phyloP scores from a whole-genome alignment of 345 rosid species.

The Salix udensis region DNA sequence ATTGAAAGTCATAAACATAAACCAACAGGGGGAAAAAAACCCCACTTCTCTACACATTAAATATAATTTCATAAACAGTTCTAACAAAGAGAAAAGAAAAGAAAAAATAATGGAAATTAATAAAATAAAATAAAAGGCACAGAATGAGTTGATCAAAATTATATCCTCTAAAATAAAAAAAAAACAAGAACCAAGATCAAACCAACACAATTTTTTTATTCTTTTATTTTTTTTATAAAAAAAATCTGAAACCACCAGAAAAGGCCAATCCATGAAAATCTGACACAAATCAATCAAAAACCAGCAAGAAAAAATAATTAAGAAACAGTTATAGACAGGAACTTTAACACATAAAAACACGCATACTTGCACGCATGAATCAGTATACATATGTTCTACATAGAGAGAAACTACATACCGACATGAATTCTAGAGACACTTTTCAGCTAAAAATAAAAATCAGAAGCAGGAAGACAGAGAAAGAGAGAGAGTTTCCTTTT shows the following conservation, averaged over 20 bases:
- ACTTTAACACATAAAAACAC: background rate
- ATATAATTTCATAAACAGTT: background rate
- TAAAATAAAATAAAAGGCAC: background rate
- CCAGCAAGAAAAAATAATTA: background rate
- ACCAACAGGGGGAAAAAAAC: too few species aligned
- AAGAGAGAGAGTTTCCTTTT: slow-evolving; percentile 12
- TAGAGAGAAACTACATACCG: slow-evolving; percentile 44
- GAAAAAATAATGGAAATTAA: background rate
- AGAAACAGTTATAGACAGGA: slow-evolving; percentile 12
- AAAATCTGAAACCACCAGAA: background rate
- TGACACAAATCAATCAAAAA: slow-evolving; percentile 3
- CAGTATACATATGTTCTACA: background rate
- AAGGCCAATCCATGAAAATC: background rate
- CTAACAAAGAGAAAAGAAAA: background rate
- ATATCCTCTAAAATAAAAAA: background rate
- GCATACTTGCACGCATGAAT: background rate
- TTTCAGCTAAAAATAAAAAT: background rate
- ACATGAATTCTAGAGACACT: slow-evolving; percentile 44
- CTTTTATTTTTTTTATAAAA: background rate
- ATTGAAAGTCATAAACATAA: background rate
- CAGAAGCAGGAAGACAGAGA: slow-evolving; percentile 5
- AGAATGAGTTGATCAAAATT: slow-evolving; percentile 3
- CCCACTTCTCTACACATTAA: background rate
- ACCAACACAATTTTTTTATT: background rate
- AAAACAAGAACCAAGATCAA: background rate